Conservation (phyloP, 225 moss, liverwort and hornwort species). For the Marchantia polymorpha region DNA sequence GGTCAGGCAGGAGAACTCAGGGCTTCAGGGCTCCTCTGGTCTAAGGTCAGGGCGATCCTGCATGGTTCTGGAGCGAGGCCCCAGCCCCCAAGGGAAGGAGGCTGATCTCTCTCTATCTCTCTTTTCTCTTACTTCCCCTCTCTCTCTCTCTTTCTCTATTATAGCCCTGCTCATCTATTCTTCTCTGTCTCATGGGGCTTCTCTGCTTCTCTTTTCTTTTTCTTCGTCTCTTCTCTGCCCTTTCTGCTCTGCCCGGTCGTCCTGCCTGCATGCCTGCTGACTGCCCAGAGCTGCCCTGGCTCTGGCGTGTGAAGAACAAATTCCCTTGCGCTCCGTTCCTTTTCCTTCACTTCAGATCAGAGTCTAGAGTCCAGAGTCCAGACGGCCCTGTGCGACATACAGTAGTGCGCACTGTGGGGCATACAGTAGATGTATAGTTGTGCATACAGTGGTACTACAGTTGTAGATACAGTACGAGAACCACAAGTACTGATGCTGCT, state of each 20-base stretch:
- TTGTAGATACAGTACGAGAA: not conserved
- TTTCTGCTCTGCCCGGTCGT: not conserved
- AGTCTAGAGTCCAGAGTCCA: no score
- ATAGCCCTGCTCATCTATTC: no score
- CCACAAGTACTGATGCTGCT: not conserved
- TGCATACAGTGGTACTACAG: not conserved
- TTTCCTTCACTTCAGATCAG: not conserved
- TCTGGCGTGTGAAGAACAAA: not conserved
- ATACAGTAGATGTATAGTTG: not conserved
- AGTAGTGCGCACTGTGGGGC: not conserved
- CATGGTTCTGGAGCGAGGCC: not conserved
- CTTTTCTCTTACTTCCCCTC: no score
- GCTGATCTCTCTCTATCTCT: no score
- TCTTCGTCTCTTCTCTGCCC: no score
- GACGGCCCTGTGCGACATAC: not conserved
- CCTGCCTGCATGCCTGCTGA: not conserved
- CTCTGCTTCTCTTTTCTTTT: no score
- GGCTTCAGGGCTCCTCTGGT: not conserved
- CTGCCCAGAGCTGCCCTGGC: not conserved
- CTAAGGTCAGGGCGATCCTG: not conserved
- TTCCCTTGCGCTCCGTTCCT: not conserved
- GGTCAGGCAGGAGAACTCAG: not conserved
- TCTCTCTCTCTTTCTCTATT: no score
- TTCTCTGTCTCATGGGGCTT: no score
- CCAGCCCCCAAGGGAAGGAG: no score